These are phyloP conservation scores for Arabidopsis lyrata DNA, from an alignment of 441 rosid species.

Conservation along the genomic window DNA sequence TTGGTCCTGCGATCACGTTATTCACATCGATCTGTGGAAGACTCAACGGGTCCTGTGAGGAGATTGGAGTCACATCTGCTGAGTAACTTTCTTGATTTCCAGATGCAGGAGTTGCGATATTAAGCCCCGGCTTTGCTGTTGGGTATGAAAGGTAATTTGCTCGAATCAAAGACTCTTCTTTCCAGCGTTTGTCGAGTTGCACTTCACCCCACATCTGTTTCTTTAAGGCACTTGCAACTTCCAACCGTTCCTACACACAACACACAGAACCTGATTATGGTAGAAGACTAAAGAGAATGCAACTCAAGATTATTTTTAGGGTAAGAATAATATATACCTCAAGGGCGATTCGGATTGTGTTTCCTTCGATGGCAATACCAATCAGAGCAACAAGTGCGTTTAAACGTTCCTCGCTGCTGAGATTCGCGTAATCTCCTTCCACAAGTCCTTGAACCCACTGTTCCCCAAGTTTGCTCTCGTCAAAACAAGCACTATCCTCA, in stretches of 20 bases:
- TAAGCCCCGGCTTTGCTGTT: constrained; percentile 57
- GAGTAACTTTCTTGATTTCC: constrained; percentile 62
- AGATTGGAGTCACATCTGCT: constrained; percentile 51
- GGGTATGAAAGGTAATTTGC: constrained; percentile 54
- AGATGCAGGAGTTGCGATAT: constrained; percentile 43
- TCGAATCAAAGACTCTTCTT: constrained; percentile 69
- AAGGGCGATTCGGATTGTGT: constrained; percentile 65
- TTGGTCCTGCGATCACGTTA: constrained; percentile 53
- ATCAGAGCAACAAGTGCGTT: constrained; percentile 77
- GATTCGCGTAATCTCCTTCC: constrained; percentile 83
- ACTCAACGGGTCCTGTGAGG: constrained; percentile 45
- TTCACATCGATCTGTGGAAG: constrained; percentile 50
- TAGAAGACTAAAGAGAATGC: constrained; percentile 14
- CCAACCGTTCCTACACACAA: constrained; percentile 79
- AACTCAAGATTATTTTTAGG: background rate
- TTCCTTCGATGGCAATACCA: constrained; percentile 81
- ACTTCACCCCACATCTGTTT: constrained; percentile 94
- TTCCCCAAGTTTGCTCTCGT: constrained; percentile 71
- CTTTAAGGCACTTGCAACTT: constrained; percentile 84
- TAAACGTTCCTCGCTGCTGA: constrained; percentile 82
- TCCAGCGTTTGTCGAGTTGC: constrained; percentile 90
- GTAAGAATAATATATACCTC: constrained; percentile 54
- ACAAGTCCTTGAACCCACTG: constrained; percentile 87
- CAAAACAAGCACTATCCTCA: constrained; percentile 53
- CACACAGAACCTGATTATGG: constrained; percentile 22